Percentiles rank a stretch among this genome's conserved stretches.
Evolutionary conservation across 768 basidiomycete species (phyloP).

Genomic region (Panellus pusillus): DNA sequence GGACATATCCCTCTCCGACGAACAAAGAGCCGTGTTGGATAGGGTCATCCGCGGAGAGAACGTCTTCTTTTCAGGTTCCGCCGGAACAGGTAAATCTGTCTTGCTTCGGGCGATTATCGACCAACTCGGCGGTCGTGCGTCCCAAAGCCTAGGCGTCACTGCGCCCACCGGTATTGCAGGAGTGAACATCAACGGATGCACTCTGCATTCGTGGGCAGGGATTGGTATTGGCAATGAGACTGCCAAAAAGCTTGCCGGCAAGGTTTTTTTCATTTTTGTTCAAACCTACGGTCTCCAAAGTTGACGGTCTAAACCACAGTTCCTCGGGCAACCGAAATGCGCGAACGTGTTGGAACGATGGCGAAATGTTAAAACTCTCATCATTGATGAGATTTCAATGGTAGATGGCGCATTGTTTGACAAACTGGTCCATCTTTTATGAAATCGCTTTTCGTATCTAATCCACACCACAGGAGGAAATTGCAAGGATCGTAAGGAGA

Average conservation of each 20-base stretch:
- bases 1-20: conserved; percentile 44
- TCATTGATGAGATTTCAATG: conserved; percentile 94
- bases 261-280: conserved; percentile 19
- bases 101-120: conserved; percentile 74
- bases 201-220: conserved; percentile 82
- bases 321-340: conserved; percentile 42
- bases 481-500: conserved; percentile 60
- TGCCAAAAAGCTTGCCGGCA: conserved; percentile 51
- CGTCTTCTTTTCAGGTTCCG: conserved; percentile 87
- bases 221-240: conserved; percentile 70
- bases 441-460: conserved; percentile 29
- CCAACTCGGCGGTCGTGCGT: conserved; percentile 34
- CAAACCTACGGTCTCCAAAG: no score
- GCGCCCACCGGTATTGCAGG: conserved; percentile 82
- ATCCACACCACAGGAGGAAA: conserved; percentile 47
- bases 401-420: conserved; percentile 80
- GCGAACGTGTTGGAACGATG: conserved; percentile 55
- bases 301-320: conserved; percentile 12
- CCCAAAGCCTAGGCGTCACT: conserved; percentile 61
- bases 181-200: conserved; percentile 79
- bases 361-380: conserved; percentile 60
- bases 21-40: conserved; percentile 50
- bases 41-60: conserved; percentile 59
- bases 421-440: conserved; percentile 56
- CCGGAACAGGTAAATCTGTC: conserved; percentile 85